Base-by-base conservation (phyloP, 202 grass and related monocot genomes). In the Digitaria exilis region DNA sequence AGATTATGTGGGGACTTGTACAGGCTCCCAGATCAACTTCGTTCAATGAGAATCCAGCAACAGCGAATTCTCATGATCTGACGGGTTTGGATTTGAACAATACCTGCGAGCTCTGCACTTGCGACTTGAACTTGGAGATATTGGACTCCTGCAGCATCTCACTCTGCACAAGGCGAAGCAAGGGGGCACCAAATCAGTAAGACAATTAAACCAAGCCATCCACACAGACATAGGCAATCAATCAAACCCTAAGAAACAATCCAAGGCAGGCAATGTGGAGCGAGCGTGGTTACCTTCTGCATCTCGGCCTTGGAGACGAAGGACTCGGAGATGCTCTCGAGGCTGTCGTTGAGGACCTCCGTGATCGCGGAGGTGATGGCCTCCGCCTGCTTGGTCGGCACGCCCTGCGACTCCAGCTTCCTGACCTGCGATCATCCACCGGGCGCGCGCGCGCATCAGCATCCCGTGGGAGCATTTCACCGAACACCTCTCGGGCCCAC, bases 321-420 rank as follows among this genome's bases (percentile, higher is more conserved):
- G 24, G 92, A 93, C 59, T 90, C 90, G 29, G 92, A 88, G 80
- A 95, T 90, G 78, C 90, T 98, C 80, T 98, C 91, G 73, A 98
- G 87, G 84, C 96, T 98, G 82, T 98, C 93, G 78, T 92, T 98
- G 85, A 98, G 90, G 71, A 98, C 93, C 83, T 98, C 93, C 10
- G 93, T 98, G 80, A 98, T 98, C 2, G 96, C 87, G 4, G 87
- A 93, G 7, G 96, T 95, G 82, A 98, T 91, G 9, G 92, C 93
- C 87, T 98, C 96, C 35, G 35, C 35, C 35, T 37, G 35, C 35
- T 37, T 37, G 35, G 35, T 37, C 35, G 35, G 35, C 35, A 37
- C 35, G 35, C 35, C 35, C 35, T 37, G 35, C 35, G 35, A 37
- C 35, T 37, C 35, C 35, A 37, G 6, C 35, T 37, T 37, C 82